Conservation (phyloP, 768 basidiomycete species). For the Udeniomyces megalosporus region DNA sequence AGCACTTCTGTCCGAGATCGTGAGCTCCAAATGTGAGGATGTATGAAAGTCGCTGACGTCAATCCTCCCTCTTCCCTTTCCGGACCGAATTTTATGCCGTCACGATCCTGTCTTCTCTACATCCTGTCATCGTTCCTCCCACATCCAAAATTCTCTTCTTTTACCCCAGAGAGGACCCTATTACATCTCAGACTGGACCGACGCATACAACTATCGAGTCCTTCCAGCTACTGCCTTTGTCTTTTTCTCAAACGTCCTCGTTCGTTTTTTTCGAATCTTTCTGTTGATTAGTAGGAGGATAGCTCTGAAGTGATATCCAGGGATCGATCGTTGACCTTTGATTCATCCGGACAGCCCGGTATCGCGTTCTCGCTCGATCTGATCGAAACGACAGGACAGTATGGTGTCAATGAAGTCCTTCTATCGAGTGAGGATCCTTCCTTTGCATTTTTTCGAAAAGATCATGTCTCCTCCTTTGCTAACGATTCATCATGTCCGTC, state of each 20-base stretch:
- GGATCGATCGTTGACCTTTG: neutral
- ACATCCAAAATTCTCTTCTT: no score
- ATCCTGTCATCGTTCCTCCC: no score
- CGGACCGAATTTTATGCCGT: no score
- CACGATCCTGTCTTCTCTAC: no score
- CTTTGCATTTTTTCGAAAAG: neutral
- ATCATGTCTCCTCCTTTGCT: neutral
- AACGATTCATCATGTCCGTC: neutral
- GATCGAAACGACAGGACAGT: slow-evolving; percentile 75
- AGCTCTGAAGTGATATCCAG: no score
- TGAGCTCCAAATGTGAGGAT: no score
- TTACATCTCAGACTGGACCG: slow-evolving; percentile 75
- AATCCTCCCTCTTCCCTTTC: no score
- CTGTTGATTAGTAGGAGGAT: no score
- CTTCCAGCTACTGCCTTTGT: slow-evolving; percentile 71
- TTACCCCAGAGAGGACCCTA: slow-evolving; percentile 43
- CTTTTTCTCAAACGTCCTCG: slow-evolving; percentile 61
- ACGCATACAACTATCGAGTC: slow-evolving; percentile 83
- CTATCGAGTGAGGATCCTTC: slow-evolving; percentile 22
- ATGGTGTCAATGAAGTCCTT: slow-evolving; percentile 77
- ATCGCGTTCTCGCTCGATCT: slow-evolving; percentile 84
- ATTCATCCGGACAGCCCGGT: slow-evolving; percentile 37
- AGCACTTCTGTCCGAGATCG: no score
- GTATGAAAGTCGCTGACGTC: no score
- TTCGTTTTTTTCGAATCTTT: neutral